A percentile compares a stretch with the other conserved stretches of the same genome.
Evolutionary conservation across 805 yeast species (phyloP).

Genomic region (Ogataea paraovalis): DNA sequence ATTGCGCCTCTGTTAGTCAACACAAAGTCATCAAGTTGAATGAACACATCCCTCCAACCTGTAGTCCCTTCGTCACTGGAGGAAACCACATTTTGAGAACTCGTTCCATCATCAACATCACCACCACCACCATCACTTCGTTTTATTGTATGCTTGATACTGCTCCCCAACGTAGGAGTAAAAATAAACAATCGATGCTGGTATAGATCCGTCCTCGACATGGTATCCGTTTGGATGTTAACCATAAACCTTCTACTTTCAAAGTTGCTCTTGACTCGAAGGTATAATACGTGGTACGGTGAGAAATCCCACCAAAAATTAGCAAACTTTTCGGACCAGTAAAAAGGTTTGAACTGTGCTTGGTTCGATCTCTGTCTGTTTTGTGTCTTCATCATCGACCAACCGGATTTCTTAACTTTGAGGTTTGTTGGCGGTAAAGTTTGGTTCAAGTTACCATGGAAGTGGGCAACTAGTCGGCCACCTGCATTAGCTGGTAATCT

Average conservation of each 20-base stretch:
- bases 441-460: conserved; percentile 65
- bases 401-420: conserved; percentile 59
- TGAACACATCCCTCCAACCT: conserved; percentile 78
- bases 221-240: conserved; percentile 77
- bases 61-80: conserved; percentile 1
- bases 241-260: conserved; percentile 61
- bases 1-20: conserved; percentile 73
- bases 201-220: conserved; percentile 71
- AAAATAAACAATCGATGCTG: conserved; percentile 76
- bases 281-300: conserved; percentile 53
- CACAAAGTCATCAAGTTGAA: conserved; percentile 75
- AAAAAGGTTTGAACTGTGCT: conserved; percentile 41
- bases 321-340: conserved; percentile 32
- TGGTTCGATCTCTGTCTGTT: conserved; percentile 41
- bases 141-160: not conserved
- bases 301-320: conserved; percentile 69
- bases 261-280: conserved; percentile 67
- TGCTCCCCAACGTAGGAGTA: conserved; percentile 44
- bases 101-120: not conserved
- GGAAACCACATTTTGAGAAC: not conserved
- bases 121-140: not conserved
- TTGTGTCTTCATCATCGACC: conserved; percentile 80
- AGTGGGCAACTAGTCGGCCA: conserved; percentile 49
- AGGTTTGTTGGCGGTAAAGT: conserved; percentile 64
- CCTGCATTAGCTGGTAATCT: conserved; percentile 25